A percentile compares a stretch with the other conserved stretches of the same genome.
These are phyloP conservation scores for Blastobotrys mokoenaii DNA, from an alignment of 805 yeast genomes.

Conservation along the genomic window DNA sequence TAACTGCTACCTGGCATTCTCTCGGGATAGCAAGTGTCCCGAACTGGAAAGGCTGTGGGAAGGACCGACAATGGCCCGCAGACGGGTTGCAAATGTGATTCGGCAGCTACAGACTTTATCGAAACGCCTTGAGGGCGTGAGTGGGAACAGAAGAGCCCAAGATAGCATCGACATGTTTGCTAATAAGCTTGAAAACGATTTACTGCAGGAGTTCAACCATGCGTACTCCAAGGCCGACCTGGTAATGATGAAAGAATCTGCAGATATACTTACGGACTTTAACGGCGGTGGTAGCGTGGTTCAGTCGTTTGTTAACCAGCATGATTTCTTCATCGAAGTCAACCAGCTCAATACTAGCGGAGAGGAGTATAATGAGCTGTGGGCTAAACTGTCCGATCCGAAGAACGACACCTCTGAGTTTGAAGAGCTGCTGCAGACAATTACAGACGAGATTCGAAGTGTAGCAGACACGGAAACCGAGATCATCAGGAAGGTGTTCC, in stretches of 20 bases:
- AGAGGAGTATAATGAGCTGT: constrained; percentile 31
- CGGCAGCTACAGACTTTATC: constrained; percentile 59
- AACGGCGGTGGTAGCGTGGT: constrained; percentile 81
- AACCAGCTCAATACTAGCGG: constrained; percentile 32
- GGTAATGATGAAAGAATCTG: constrained; percentile 61
- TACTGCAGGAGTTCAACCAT: constrained; percentile 60
- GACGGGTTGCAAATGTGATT: constrained; percentile 61
- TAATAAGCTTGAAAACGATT: constrained; percentile 62
- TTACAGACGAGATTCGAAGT: constrained; percentile 48
- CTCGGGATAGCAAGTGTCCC: constrained; percentile 41
- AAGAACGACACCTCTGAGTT: constrained; percentile 38
- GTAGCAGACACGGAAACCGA: constrained; percentile 66
- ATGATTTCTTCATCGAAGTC: constrained; percentile 53
- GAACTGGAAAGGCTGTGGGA: constrained; percentile 53
- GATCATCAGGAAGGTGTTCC: constrained; percentile 64
- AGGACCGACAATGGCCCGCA: constrained; percentile 44
- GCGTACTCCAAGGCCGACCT: constrained; percentile 67
- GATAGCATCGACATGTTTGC: constrained; percentile 59
- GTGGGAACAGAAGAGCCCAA: constrained; percentile 23
- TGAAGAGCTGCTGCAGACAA: constrained; percentile 43
- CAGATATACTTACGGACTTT: constrained; percentile 66
- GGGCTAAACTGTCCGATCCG: constrained; percentile 59
- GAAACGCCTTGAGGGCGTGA: constrained; percentile 40
- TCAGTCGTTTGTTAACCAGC: constrained; percentile 72
- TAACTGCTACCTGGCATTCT: constrained; percentile 69